phyloP scores from a whole-genome alignment of 148 eudicot species.

The Heliamphora exappendiculata region DNA sequence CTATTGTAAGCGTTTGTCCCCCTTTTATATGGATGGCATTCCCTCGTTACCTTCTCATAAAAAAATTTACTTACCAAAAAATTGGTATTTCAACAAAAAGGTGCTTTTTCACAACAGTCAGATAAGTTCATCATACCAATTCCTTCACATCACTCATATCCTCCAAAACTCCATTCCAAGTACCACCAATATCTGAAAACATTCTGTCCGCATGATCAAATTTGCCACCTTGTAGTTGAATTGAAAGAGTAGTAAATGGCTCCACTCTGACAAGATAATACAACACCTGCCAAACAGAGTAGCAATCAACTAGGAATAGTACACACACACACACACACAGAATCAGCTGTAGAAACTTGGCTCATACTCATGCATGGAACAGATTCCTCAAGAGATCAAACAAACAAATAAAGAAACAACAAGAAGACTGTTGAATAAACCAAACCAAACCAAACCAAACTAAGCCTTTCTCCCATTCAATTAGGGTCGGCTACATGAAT shows the following conservation, averaged over 20 bases:
- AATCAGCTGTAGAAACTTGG: not conserved
- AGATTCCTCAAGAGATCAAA: not conserved
- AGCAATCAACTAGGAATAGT: constrained; percentile 8
- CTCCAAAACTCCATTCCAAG: constrained; percentile 95
- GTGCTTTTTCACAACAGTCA: not conserved
- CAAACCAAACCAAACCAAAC: no score
- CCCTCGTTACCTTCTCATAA: no score
- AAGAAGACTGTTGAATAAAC: no score
- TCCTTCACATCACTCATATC: constrained; percentile 99
- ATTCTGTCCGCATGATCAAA: constrained; percentile 99
- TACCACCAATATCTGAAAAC: constrained; percentile 88
- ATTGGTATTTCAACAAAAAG: no score
- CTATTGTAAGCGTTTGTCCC: no score
- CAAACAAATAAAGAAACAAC: not conserved
- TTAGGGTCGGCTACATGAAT: no score
- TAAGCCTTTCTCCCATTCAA: no score
- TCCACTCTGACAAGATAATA: constrained; percentile 88
- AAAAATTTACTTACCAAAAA: no score
- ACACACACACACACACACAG: not conserved
- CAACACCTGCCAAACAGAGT: constrained; percentile 50
- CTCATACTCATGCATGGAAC: no score
- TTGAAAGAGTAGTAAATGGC: constrained; percentile 93
- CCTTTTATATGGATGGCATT: no score
- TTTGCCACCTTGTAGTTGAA: constrained; percentile 94
- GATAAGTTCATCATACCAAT: constrained; percentile 47